Evolutionary conservation across 441 rosid species (phyloP).

Genomic region (Rhodomyrtus psidioides): DNA sequence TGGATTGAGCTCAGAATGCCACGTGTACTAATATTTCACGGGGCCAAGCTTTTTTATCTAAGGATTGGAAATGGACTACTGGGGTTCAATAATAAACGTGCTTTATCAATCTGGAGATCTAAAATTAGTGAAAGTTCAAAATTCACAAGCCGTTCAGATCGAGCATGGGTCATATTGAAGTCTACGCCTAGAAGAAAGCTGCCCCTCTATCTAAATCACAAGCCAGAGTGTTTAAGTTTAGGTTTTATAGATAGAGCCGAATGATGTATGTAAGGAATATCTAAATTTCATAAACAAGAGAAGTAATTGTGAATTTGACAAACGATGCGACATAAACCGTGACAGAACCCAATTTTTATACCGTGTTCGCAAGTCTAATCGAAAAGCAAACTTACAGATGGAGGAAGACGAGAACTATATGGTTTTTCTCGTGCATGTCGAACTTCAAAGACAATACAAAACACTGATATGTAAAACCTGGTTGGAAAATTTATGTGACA

Average conservation of each 20-base stretch:
- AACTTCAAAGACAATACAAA: not conserved
- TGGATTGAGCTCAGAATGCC: too few species aligned
- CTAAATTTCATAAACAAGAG: not conserved
- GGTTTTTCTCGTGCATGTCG: not conserved
- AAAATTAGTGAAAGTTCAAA: not conserved
- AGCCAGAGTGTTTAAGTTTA: too few species aligned
- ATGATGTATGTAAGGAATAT: not conserved
- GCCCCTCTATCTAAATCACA: too few species aligned
- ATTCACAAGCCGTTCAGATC: not conserved
- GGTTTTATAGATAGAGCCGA: too few species aligned
- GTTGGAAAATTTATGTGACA: not conserved
- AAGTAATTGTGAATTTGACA: not conserved
- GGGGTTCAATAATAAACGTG: too few species aligned
- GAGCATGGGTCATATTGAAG: rapidly evolving
- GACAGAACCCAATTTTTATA: too few species aligned
- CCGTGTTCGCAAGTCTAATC: not conserved
- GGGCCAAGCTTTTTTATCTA: too few species aligned
- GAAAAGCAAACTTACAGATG: not conserved
- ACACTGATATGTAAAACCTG: not conserved
- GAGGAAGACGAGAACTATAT: not conserved
- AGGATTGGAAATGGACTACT: too few species aligned
- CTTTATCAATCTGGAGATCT: too few species aligned
- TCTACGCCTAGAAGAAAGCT: too few species aligned
- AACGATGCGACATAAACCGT: not conserved
- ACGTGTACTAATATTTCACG: too few species aligned